Percentiles rank a stretch among this genome's conserved stretches.
Conservation (phyloP, 2,329 filamentous ascomycete genomes). For the Colletotrichum sp. region DNA sequence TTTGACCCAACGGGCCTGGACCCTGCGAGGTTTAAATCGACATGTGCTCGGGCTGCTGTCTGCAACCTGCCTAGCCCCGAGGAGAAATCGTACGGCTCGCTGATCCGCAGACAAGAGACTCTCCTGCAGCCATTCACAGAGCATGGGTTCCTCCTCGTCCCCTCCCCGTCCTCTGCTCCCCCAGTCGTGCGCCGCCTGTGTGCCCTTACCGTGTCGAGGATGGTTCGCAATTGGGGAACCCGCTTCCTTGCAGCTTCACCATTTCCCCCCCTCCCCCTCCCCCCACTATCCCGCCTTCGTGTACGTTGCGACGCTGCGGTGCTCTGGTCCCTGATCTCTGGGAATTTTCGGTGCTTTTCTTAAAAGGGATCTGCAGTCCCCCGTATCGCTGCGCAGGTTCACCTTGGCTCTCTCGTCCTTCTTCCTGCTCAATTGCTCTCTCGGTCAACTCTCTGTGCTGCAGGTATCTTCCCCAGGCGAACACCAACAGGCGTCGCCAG, state of each 20-base stretch:
- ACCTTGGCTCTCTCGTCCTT: neutral
- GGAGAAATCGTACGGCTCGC: neutral
- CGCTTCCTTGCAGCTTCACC: constrained; percentile 11
- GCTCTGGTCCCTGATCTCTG: constrained; percentile 16
- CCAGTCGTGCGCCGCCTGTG: neutral
- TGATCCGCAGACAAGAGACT: neutral
- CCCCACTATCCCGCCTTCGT: neutral
- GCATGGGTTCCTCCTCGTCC: neutral
- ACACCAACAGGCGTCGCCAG: neutral
- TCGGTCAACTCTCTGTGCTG: neutral
- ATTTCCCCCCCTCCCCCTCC: neutral
- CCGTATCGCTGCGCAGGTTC: neutral
- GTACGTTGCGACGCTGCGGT: constrained; percentile 10
- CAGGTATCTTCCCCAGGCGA: neutral
- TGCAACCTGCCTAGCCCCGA: neutral
- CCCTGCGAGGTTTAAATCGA: neutral
- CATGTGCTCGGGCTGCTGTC: neutral
- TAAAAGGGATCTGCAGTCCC: constrained; percentile 14
- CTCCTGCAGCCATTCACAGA: neutral
- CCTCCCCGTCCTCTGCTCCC: neutral
- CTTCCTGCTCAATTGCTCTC: neutral
- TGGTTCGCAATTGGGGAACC: neutral
- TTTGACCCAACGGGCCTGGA: neutral
- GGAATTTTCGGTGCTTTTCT: neutral
- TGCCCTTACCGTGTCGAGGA: neutral